Conservation (phyloP, 2,329 filamentous ascomycete genomes). For the Aspergillus quadrilineatus region DNA sequence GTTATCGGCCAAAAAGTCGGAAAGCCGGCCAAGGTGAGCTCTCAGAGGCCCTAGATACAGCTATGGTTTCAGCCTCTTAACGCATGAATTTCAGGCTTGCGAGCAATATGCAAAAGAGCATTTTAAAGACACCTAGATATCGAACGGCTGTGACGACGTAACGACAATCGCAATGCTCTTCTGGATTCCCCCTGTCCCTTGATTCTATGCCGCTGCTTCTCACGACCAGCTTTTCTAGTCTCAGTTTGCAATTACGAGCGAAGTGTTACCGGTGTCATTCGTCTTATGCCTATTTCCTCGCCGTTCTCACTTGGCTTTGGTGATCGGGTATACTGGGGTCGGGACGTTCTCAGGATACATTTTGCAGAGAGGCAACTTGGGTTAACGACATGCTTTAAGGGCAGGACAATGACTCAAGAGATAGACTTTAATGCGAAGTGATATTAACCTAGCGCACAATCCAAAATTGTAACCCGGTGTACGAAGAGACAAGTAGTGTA, state of each 20-base stretch:
- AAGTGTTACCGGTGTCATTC: slow-evolving; percentile 12
- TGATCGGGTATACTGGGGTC: slow-evolving; percentile 9
- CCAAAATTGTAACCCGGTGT: background rate
- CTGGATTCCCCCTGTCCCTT: slow-evolving; percentile 17
- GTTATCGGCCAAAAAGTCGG: slow-evolving; percentile 93
- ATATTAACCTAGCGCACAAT: background rate
- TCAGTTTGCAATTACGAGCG: slow-evolving; percentile 14
- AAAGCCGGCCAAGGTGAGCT: slow-evolving; percentile 84
- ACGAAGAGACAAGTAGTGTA: background rate
- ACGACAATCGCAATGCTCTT: slow-evolving; percentile 30
- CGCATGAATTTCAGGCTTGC: slow-evolving; percentile 59
- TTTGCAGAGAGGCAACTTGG: background rate
- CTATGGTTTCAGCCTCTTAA: slow-evolving; percentile 20
- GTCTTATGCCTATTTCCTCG: slow-evolving; percentile 3
- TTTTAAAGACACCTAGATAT: slow-evolving; percentile 55
- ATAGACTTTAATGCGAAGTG: background rate
- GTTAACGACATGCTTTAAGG: background rate
- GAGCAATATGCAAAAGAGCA: slow-evolving; percentile 97
- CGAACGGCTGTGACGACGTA: slow-evolving; percentile 34
- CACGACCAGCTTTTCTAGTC: slow-evolving; percentile 3
- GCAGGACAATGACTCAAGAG: background rate
- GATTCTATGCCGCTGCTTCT: slow-evolving; percentile 2
- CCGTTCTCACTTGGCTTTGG: slow-evolving; percentile 11
- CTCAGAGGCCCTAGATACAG: slow-evolving; percentile 15
- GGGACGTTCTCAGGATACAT: slow-evolving; percentile 1